Evolutionary conservation across 2,329 filamentous ascomycete genomes (phyloP), one percentile per base, ranked within the genome.

Genomic region (Fusarium robinianum): DNA sequence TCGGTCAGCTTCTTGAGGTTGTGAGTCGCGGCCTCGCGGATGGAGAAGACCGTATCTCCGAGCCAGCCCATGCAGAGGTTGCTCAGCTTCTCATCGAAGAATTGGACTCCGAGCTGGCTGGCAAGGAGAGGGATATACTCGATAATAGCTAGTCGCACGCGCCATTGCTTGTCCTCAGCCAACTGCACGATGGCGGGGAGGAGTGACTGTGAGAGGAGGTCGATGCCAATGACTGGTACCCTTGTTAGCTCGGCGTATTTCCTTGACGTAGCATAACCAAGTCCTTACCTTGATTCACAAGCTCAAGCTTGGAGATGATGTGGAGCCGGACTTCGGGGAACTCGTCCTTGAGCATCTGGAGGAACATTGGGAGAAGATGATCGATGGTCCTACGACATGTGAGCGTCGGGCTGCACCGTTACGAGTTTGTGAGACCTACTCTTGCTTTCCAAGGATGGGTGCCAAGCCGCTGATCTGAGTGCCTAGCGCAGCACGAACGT

Each of bases 341-440:
- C 66, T 99, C 94, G 63, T 99, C 94, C 79, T 97, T 99, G 62
- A 99, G 84, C 94, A 99, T 99, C 69, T 95, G 89, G 40, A 99
- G 79, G 72, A 99, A 97, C 92, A 99, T 99, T 40, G 94, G 94
- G 30, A 99, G 81, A 30, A 99, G 83, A 68, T 99, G 94, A 60
- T 94, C 87, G 58, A 96, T 97, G 19, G 94, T 99, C 71, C 89
- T 94, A 57, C 1, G n/a, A 3, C 6, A 10, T 14, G 21, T 45
- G 16, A 55, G 47, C 23, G 29, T 30, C 25, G 7, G 8, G 8
- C 2, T n/a, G n/a, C n/a, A n/a, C n/a, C n/a, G n/a, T n/a, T n/a
- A n/a, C n/a, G n/a, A 11, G 17, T 7, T 12, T 23, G 2, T n/a
- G 4, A 21, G 9, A 72, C 87, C 63, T 78, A 95, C 88, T 97